These are phyloP conservation scores for Balansia obtecta DNA, from an alignment of 2,329 filamentous ascomycete genomes.

Conservation along the genomic window DNA sequence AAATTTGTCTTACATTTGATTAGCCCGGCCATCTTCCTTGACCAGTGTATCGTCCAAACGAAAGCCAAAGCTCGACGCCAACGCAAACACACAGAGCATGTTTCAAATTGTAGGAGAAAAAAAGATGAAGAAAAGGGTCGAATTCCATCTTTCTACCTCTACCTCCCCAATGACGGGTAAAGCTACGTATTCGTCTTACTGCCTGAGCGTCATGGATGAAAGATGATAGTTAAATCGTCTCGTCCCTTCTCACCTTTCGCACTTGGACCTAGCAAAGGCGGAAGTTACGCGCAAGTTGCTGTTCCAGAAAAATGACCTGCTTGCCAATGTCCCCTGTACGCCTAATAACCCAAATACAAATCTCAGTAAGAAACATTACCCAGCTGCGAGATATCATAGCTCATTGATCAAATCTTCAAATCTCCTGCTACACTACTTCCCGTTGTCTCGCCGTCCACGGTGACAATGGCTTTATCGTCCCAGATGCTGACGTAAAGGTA, in stretches of 20 bases:
- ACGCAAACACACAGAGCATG: too few species aligned
- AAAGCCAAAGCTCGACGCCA: too few species aligned
- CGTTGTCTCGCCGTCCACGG: background rate
- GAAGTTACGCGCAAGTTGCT: background rate
- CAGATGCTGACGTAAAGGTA: slow-evolving; percentile 34
- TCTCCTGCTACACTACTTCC: background rate
- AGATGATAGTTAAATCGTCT: background rate
- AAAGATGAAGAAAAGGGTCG: too few species aligned
- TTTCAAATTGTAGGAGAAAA: too few species aligned
- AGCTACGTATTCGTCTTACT: background rate
- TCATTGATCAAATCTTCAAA: background rate
- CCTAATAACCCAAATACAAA: background rate
- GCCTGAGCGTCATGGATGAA: background rate
- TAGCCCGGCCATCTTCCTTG: too few species aligned
- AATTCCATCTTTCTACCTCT: too few species aligned
- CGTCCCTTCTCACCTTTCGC: background rate
- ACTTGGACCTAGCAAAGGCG: background rate
- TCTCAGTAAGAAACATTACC: background rate
- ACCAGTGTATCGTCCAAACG: too few species aligned
- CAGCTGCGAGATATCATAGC: background rate
- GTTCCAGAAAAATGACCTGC: background rate
- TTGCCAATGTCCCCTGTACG: background rate
- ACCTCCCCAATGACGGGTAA: too few species aligned
- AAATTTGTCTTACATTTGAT: too few species aligned
- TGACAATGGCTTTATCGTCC: background rate